Evolutionary conservation across 140 eudicot genomes (phyloP).

Genomic region (Ambrosia hybrid): DNA sequence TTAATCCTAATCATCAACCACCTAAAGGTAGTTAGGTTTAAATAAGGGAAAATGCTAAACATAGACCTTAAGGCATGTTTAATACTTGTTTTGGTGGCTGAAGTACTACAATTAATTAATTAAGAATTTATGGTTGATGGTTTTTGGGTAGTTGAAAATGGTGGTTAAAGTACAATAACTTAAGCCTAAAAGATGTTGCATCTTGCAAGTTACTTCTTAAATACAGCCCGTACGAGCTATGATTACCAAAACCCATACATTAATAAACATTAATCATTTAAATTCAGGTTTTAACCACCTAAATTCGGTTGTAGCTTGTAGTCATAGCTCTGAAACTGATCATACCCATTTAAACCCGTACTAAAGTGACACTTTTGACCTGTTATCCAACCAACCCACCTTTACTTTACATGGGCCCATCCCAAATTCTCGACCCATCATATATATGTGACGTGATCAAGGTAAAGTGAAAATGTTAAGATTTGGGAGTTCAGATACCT

Average conservation of each 20-base stretch:
- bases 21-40: not conserved
- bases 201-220: not conserved
- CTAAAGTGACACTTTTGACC: not conserved
- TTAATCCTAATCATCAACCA: not conserved
- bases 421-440: too few relatives aligned
- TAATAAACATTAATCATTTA: too few relatives aligned
- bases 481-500: slow-evolving; percentile 34
- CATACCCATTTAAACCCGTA: not conserved
- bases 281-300: too few relatives aligned
- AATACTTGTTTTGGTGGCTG: too few relatives aligned
- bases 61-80: too few relatives aligned
- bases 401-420: not conserved
- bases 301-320: too few relatives aligned
- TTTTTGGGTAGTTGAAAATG: too few relatives aligned
- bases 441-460: not conserved
- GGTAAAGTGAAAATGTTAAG: not conserved
- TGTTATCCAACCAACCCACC: not conserved
- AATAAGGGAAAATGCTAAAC: too few relatives aligned
- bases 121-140: too few relatives aligned
- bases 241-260: too few relatives aligned
- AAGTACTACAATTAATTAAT: too few relatives aligned
- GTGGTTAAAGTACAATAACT: not conserved
- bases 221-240: not conserved
- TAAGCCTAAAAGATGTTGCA: not conserved
- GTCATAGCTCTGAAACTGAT: too few relatives aligned